Base-by-base conservation (phyloP, 208 protist species). In the Acanthamoeba pearcei region DNA sequence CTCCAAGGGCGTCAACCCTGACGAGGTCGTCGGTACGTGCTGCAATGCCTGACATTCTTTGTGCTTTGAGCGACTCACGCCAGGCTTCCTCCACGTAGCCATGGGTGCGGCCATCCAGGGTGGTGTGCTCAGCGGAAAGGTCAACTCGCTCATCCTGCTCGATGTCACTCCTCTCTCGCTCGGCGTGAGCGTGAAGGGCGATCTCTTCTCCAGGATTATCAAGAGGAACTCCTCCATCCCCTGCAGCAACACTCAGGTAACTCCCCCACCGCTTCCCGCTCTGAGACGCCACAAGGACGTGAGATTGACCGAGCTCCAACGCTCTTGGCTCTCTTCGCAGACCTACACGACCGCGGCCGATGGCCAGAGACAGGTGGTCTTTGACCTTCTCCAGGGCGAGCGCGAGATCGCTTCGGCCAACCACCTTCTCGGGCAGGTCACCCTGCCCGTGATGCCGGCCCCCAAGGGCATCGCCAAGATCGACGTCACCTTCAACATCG, bases 1-100 rank as follows among this genome's bases (percentile, higher is more conserved):
- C 85, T 99, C 97, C 97, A 99, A 99, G 95, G 98, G 98, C 70
- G 99, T 99, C 90, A 99, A 99, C 97, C 99, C 99, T 19, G 99
- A 99, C 96, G 99, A 99, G 97, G 99, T 99, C 32, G 99, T 99
- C n/a, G 99, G 83, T 91, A 32, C 1, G 82, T 5, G 57, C 22
- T 24, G 57, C 57, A 64, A n/a, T n/a, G n/a, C n/a, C n/a, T n/a
- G n/a, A n/a, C n/a, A n/a, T n/a, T n/a, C n/a, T n/a, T n/a, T n/a
- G n/a, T n/a, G n/a, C n/a, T n/a, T n/a, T n/a, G n/a, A n/a, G n/a
- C n/a, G n/a, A n/a, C n/a, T n/a, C n/a, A n/a, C 42, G 4, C 42
- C 42, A 46, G 3, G 42, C 4, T 46, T 46, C 42, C 1, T 46
- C 42, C 42, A 46, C 42, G 42, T 46, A 95, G 68, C 96, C 9